These are phyloP conservation scores for Carex parvula DNA, from an alignment of 176 grass and related monocot species.

Conservation along the genomic window DNA sequence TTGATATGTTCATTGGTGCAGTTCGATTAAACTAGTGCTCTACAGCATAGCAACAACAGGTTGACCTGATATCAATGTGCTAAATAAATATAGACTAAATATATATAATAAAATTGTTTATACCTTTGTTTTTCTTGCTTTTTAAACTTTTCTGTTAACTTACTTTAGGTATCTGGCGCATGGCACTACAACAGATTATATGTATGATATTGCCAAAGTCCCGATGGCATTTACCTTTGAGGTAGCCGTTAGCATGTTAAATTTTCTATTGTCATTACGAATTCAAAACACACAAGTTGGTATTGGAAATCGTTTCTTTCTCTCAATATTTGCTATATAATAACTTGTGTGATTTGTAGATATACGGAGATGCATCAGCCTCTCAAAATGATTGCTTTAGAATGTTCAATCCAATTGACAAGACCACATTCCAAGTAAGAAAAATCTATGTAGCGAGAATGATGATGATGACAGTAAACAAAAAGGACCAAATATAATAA, in stretches of 20 bases:
- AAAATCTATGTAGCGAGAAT: background rate
- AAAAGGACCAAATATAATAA: background rate
- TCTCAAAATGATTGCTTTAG: conserved; percentile 78
- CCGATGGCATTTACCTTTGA: conserved; percentile 98
- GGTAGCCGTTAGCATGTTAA: conserved; percentile 56
- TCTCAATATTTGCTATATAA: background rate
- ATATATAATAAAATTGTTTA: background rate
- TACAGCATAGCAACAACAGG: background rate
- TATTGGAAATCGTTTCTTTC: conserved; percentile 18
- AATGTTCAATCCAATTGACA: conserved; percentile 96
- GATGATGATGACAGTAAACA: background rate
- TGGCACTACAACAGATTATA: conserved; percentile 97
- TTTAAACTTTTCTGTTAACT: background rate
- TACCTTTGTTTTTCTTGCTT: background rate
- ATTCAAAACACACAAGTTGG: background rate
- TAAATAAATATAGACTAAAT: background rate
- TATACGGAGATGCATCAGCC: conserved; percentile 80
- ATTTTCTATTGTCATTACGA: background rate
- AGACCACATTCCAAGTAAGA: conserved; percentile 65
- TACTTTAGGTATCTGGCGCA: conserved; percentile 85
- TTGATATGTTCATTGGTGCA: background rate
- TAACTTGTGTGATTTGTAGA: conserved; percentile 37
- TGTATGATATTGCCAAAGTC: conserved; percentile 80
- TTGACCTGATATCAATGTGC: background rate
- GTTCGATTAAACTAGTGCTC: background rate